A percentile compares a stretch with the other conserved stretches of the same genome.
These are phyloP conservation scores for Phoma sp. DNA, from an alignment of 2,329 filamentous ascomycete species.

Conservation along the genomic window DNA sequence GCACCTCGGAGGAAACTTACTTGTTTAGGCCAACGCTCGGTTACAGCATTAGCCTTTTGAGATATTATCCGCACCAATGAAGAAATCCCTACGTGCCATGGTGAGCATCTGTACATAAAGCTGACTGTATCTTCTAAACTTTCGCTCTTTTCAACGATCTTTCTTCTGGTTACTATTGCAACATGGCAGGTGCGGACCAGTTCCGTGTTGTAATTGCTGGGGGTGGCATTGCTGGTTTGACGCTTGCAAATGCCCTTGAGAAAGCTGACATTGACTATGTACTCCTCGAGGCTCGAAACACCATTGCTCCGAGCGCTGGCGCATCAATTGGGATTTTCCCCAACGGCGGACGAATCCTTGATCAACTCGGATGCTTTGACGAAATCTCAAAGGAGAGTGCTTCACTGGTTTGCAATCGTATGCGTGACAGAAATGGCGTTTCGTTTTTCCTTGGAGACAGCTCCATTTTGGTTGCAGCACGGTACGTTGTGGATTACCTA, in stretches of 20 bases:
- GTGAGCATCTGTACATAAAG: too few relatives aligned
- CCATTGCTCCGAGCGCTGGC: constrained; percentile 22
- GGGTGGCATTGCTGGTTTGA: constrained; percentile 22
- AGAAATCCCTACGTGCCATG: too few relatives aligned
- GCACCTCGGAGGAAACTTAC: neutral
- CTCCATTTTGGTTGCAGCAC: neutral
- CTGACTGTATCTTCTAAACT: too few relatives aligned
- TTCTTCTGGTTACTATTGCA: neutral
- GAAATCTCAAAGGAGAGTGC: constrained; percentile 2
- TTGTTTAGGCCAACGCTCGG: neutral
- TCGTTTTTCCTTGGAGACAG: neutral
- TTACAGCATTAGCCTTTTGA: neutral
- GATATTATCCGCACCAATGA: too few relatives aligned
- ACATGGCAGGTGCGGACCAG: neutral
- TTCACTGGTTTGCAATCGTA: neutral
- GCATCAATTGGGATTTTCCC: constrained; percentile 27
- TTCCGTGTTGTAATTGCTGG: constrained; percentile 21
- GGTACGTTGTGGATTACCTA: neutral
- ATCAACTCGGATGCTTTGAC: constrained; percentile 24
- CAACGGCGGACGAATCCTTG: constrained; percentile 25
- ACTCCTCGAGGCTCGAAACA: constrained; percentile 19
- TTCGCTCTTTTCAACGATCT: neutral
- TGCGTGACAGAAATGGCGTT: neutral
- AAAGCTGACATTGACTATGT: constrained; percentile 21
- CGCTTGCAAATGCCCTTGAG: constrained; percentile 21